These are phyloP conservation scores for Globisporangium yorkense DNA, from an alignment of 352 stramenopile species.

Conservation along the genomic window DNA sequence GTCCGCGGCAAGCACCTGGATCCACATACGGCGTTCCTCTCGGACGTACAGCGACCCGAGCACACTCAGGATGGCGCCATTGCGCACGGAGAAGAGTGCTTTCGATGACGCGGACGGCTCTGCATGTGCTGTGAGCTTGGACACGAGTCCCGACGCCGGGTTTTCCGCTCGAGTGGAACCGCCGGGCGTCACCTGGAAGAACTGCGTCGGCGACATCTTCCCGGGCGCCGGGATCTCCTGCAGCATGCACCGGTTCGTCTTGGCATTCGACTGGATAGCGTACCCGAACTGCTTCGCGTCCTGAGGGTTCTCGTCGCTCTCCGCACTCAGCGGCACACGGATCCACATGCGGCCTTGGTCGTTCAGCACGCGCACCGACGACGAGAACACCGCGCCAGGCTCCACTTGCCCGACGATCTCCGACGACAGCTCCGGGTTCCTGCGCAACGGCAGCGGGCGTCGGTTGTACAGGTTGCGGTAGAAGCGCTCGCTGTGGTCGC, in stretches of 20 bases:
- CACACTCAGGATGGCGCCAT: conserved; percentile 39
- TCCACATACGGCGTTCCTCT: conserved; percentile 46
- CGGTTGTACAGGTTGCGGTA: conserved; percentile 69
- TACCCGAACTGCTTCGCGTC: conserved; percentile 51
- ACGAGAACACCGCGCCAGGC: conserved; percentile 46
- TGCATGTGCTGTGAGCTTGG: conserved; percentile 20
- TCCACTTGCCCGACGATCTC: conserved; percentile 53
- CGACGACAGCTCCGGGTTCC: conserved; percentile 32
- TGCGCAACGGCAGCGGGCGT: conserved; percentile 45
- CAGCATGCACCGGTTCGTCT: conserved; percentile 73
- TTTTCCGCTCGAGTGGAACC: conserved; percentile 6
- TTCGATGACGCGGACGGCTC: conserved; percentile 35
- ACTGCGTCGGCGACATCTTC: conserved; percentile 53
- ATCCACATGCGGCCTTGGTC: conserved; percentile 61
- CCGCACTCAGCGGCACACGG: conserved; percentile 29
- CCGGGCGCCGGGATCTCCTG: conserved; percentile 54
- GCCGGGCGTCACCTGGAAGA: conserved; percentile 32
- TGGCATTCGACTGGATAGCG: conserved; percentile 70
- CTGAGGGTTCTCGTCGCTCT: conserved; percentile 24
- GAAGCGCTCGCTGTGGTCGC: conserved; percentile 47
- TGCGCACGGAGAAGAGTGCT: conserved; percentile 46
- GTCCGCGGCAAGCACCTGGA: conserved; percentile 52
- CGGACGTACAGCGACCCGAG: conserved; percentile 50
- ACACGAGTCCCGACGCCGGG: no score
- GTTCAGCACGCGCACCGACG: conserved; percentile 46